phyloP scores from a whole-genome alignment of 2,329 filamentous ascomycete genomes.

The Talaromyces sp. region DNA sequence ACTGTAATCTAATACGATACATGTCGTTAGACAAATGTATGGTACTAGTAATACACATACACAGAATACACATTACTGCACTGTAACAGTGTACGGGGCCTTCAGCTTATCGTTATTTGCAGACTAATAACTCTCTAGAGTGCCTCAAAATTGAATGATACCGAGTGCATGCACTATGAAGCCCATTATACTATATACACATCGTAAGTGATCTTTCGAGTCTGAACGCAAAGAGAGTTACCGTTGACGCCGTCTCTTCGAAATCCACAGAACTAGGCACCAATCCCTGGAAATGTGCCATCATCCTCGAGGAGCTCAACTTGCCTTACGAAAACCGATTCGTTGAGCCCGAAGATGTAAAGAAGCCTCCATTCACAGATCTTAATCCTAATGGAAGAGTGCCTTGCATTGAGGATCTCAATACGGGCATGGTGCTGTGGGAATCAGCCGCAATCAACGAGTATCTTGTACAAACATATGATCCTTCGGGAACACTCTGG shows the following conservation, averaged over 20 bases:
- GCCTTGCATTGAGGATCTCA: slow-evolving; percentile 12
- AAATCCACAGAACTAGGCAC: slow-evolving; percentile 9
- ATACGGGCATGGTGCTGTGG: slow-evolving; percentile 14
- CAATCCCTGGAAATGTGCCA: slow-evolving; percentile 23
- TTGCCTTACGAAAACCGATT: slow-evolving; percentile 24
- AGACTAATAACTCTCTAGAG: not conserved
- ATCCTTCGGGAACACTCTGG: not conserved
- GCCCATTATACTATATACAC: slow-evolving; percentile 4
- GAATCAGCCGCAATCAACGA: slow-evolving; percentile 13
- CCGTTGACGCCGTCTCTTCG: not conserved
- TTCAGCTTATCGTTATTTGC: not conserved
- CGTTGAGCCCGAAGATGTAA: slow-evolving; percentile 22
- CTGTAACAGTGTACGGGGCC: not conserved
- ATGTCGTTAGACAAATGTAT: too few relatives aligned
- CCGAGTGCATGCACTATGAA: not conserved
- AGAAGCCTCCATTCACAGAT: slow-evolving; percentile 8
- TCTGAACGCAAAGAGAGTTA: not conserved
- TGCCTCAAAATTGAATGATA: not conserved
- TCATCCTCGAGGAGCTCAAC: slow-evolving; percentile 27
- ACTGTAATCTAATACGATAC: not conserved
- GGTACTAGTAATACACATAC: not conserved
- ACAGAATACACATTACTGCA: not conserved
- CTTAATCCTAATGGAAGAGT: slow-evolving; percentile 18
- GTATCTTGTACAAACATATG: slow-evolving; percentile 13
- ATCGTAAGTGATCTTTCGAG: not conserved